Evolutionary conservation across 139 green algal genomes (phyloP).

Genomic region (Haematococcus sp.): DNA sequence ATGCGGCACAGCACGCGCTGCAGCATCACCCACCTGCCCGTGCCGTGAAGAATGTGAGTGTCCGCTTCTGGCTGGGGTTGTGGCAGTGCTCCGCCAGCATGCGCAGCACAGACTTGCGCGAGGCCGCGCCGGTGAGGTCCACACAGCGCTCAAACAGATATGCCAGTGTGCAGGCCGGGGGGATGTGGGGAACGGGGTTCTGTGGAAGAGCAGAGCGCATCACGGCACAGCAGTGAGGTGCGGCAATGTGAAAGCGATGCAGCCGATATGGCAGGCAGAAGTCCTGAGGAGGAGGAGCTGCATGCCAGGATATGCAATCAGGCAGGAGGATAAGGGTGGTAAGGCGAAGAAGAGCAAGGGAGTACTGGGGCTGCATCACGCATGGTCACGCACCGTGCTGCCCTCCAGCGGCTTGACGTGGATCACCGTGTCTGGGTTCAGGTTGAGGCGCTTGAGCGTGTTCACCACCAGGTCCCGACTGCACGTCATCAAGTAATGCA

Average conservation of each 20-base stretch:
- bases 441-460: constrained; percentile 26
- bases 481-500: not conserved
- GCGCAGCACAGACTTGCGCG: constrained; percentile 81
- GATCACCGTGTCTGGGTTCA: constrained; percentile 12
- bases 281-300: too few species aligned
- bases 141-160: constrained; percentile 57
- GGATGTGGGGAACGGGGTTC: constrained; percentile 61
- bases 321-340: too few species aligned
- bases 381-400: too few species aligned
- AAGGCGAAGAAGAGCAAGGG: too few species aligned
- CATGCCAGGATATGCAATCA: too few species aligned
- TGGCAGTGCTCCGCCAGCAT: constrained; percentile 84
- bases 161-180: constrained; percentile 73
- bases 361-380: too few species aligned
- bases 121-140: constrained; percentile 67
- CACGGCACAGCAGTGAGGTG: not conserved
- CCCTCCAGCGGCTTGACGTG: not conserved
- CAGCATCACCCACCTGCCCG: constrained; percentile 28
- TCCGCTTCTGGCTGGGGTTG: constrained; percentile 57
- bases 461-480: constrained; percentile 17
- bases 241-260: not conserved
- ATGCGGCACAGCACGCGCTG: too few species aligned
- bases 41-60: constrained; percentile 32
- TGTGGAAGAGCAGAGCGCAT: not conserved
- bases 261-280: not conserved